phyloP scores from a whole-genome alignment of 345 rosid genomes.

The Erodium maritimum region DNA sequence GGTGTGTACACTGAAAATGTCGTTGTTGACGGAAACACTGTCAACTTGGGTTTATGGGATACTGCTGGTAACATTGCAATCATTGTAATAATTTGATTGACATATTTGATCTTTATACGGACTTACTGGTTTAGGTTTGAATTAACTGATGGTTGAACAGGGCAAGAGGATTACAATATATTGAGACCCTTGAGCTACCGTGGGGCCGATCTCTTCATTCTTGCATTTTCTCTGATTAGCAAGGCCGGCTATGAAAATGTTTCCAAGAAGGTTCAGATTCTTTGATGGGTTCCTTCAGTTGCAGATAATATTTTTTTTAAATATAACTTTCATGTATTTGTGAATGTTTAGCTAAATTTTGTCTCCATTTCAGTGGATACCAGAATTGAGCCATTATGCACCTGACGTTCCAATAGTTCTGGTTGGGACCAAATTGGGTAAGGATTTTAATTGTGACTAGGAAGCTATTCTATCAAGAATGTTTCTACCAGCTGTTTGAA shows the following conservation, averaged over 20 bases:
- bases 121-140: not conserved
- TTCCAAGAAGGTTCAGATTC: slow-evolving; percentile 60
- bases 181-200: slow-evolving; percentile 88
- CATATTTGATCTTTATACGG: slow-evolving; percentile 1
- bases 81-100: not conserved
- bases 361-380: slow-evolving; percentile 70
- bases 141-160: slow-evolving; percentile 26
- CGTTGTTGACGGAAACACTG: slow-evolving; percentile 75
- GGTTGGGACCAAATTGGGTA: slow-evolving; percentile 95
- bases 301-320: not conserved
- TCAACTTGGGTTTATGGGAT: slow-evolving; percentile 94
- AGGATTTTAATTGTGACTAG: slow-evolving; percentile 4
- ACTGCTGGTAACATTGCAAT: slow-evolving; percentile 56
- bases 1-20: slow-evolving; percentile 95
- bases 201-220: slow-evolving; percentile 91
- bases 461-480: too few relatives aligned
- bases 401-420: slow-evolving; percentile 89
- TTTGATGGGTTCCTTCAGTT: not conserved
- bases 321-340: too few relatives aligned
- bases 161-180: slow-evolving; percentile 90
- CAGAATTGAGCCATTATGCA: slow-evolving; percentile 88
- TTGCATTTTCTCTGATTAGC: slow-evolving; percentile 93
- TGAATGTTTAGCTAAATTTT: not conserved
- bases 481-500: too few relatives aligned
- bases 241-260: slow-evolving; percentile 98